These are phyloP conservation scores for Extremus antarcticus DNA, from an alignment of 495 filamentous ascomycete genomes.

Conservation along the genomic window DNA sequence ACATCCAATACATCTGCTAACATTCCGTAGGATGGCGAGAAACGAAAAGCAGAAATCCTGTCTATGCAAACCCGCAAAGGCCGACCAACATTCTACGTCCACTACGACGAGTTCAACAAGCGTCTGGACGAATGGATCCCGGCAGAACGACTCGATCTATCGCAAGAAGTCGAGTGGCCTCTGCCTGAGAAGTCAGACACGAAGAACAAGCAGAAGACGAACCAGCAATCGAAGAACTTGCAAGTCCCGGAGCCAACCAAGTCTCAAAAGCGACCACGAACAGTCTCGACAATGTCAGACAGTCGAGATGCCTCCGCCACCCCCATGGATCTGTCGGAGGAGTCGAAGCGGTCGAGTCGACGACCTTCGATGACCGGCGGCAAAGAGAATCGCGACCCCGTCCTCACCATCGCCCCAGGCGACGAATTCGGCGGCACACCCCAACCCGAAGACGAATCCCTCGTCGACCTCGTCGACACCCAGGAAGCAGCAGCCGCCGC, in stretches of 20 bases:
- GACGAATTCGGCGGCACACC: conserved; percentile 42
- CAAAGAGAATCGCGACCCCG: conserved; percentile 51
- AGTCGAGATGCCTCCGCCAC: conserved; percentile 49
- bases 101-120: conserved; percentile 99
- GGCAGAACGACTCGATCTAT: conserved; percentile 68
- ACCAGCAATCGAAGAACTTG: conserved; percentile 24
- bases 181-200: conserved; percentile 53
- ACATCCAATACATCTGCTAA: conserved; percentile 4
- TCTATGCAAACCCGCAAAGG: conserved; percentile 77
- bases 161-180: conserved; percentile 67
- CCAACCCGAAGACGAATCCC: conserved; percentile 48
- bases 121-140: conserved; percentile 95
- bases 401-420: conserved; percentile 40
- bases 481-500: conserved; percentile 46
- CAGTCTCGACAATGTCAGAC: conserved; percentile 25
- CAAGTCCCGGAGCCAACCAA: conserved; percentile 28
- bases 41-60: conserved; percentile 85
- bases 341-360: conserved; percentile 8
- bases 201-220: conserved; percentile 47
- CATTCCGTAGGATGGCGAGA: conserved; percentile 57
- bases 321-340: conserved; percentile 34
- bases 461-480: conserved; percentile 51
- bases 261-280: conserved; percentile 45
- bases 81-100: conserved; percentile 80
- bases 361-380: conserved; percentile 49